These are phyloP conservation scores for Cryptococcus deneoformans DNA, from an alignment of 1,284 basidiomycete species.

Conservation along the genomic window DNA sequence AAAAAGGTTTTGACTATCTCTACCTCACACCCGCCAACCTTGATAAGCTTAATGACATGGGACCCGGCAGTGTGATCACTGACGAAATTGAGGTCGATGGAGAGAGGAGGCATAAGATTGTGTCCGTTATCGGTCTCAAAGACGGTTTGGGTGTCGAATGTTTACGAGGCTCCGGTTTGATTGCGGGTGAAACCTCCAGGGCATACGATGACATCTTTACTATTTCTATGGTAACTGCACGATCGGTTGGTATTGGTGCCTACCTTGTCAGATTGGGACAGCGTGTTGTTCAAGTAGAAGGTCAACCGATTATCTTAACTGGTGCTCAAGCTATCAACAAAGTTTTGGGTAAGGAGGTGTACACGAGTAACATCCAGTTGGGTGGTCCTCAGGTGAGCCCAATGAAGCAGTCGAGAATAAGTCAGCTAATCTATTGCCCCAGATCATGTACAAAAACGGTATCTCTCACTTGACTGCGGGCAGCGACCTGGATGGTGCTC, in stretches of 20 bases:
- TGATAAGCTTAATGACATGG: conserved; percentile 78
- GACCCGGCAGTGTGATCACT: conserved; percentile 72
- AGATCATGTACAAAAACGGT: conserved; percentile 99
- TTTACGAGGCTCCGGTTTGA: conserved; percentile 92
- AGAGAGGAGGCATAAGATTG: conserved; percentile 88
- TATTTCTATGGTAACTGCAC: conserved; percentile 96
- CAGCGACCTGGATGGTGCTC: conserved; percentile 92
- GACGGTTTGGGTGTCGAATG: conserved; percentile 99
- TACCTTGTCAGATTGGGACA: conserved; percentile 98
- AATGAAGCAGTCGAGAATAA: neutral
- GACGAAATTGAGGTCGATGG: conserved; percentile 82
- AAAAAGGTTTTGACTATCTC: conserved; percentile 95
- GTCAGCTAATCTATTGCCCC: conserved; percentile 8
- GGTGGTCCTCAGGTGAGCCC: conserved; percentile 76
- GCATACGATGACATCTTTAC: conserved; percentile 99
- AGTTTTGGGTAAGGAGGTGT: conserved; percentile 97
- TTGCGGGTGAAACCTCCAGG: conserved; percentile 96
- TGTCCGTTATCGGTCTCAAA: conserved; percentile 92
- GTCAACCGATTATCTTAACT: conserved; percentile 98
- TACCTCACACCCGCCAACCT: conserved; percentile 88
- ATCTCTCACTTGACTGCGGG: conserved; percentile 93
- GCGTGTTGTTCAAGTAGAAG: conserved; percentile 97
- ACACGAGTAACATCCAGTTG: conserved; percentile 97
- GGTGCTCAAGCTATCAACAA: conserved; percentile 98
- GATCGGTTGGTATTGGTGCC: conserved; percentile 98